Evolutionary conservation across 257 asterid species (phyloP).

Genomic region (Solanum piurae): DNA sequence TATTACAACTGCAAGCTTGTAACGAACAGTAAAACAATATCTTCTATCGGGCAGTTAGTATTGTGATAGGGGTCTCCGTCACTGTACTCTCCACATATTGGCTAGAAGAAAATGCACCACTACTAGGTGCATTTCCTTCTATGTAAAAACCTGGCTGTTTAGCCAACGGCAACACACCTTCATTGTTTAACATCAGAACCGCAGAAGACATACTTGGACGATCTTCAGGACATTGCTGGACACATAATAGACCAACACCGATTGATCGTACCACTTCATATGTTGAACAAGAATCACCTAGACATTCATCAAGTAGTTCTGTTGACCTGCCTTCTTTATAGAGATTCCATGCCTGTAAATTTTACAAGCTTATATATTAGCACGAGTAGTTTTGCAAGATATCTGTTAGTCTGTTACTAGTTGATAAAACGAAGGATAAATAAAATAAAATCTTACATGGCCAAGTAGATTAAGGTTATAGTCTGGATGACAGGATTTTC

Average conservation of each 20-base stretch:
- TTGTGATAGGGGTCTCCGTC: neutral
- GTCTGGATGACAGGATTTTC: constrained; percentile 9
- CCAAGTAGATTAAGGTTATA: constrained; percentile 13
- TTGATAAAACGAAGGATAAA: no score
- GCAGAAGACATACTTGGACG: constrained; percentile 28
- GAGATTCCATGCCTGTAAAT: constrained; percentile 24
- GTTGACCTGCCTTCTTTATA: constrained; percentile 11
- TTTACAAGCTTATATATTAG: neutral
- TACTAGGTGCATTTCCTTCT: neutral
- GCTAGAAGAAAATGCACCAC: neutral
- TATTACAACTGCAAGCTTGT: neutral
- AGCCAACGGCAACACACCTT: constrained; percentile 11
- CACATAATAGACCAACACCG: constrained; percentile 28
- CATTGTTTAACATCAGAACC: constrained; percentile 18
- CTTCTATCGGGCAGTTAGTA: neutral
- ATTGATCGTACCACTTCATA: constrained; percentile 14
- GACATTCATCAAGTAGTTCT: constrained; percentile 10
- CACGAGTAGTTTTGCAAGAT: no score
- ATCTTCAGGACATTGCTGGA: constrained; percentile 19
- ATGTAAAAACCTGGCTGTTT: constrained; percentile 21
- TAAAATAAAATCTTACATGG: constrained; percentile 7
- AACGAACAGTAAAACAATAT: neutral
- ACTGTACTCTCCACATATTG: neutral
- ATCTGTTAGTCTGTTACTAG: no score
- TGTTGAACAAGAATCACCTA: neutral